These are phyloP conservation scores for Pichia sp. DNA, from an alignment of 1,139 yeast species.

Conservation along the genomic window DNA sequence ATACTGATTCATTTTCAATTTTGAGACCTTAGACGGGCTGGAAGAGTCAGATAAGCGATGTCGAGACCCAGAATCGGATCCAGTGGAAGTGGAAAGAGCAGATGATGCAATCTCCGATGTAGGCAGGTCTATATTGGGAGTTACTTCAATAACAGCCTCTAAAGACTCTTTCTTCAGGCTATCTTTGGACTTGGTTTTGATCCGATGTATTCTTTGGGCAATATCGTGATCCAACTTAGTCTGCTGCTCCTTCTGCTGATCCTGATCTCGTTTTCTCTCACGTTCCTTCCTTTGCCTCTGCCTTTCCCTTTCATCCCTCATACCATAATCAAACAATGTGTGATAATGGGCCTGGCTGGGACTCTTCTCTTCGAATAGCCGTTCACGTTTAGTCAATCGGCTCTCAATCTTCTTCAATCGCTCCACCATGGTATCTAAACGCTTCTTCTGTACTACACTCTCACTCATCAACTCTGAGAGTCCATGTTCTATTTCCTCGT, in stretches of 20 bases:
- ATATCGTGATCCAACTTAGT: no score
- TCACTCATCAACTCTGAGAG: no score
- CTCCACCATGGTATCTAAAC: conserved; percentile 16
- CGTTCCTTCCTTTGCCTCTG: background rate
- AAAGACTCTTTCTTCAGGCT: no score
- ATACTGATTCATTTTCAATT: conserved; percentile 21
- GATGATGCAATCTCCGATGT: background rate
- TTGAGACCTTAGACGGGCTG: conserved; percentile 5
- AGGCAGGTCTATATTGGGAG: no score
- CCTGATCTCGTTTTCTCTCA: background rate
- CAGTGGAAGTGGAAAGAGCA: background rate
- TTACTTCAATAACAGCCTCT: no score
- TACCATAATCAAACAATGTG: conserved; percentile 21
- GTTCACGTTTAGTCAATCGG: conserved; percentile 19
- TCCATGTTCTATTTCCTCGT: conserved; percentile 26
- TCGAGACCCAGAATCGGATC: background rate
- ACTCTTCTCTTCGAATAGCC: conserved; percentile 22
- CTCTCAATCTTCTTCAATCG: conserved; percentile 22
- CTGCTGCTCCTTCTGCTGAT: no score
- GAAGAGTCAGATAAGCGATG: conserved; percentile 3
- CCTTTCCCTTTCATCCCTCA: conserved; percentile 7
- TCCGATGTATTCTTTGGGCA: no score
- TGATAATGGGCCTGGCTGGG: conserved; percentile 26
- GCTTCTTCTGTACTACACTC: conserved; percentile 12
- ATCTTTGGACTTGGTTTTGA: no score